Percentiles rank a stretch among this genome's conserved stretches.
Conservation (phyloP, 2,329 filamentous ascomycete genomes). For the Endoconidiophora laricicola region DNA sequence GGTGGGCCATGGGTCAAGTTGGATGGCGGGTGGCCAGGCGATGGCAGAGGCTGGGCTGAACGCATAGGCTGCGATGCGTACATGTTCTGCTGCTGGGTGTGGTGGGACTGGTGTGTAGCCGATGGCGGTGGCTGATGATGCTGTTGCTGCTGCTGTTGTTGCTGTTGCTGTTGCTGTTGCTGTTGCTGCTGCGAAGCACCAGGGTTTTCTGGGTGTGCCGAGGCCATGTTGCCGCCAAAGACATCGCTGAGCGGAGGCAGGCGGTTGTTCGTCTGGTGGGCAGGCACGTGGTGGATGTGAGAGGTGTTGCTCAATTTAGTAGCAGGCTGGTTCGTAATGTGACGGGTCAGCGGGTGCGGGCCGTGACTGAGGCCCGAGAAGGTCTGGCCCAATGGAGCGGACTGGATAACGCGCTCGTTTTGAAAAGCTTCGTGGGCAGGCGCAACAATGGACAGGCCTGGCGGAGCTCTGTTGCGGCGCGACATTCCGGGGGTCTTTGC, state of each 20-base stretch:
- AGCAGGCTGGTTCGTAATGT: conserved; percentile 57
- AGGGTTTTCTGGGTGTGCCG: conserved; percentile 40
- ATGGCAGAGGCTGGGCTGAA: conserved; percentile 51
- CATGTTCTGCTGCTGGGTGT: conserved; percentile 18
- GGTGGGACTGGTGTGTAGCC: conserved; percentile 17
- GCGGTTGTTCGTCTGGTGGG: conserved; percentile 77
- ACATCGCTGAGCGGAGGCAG: conserved; percentile 90
- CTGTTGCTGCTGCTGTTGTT: conserved; percentile 2
- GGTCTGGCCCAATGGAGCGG: conserved; percentile 81
- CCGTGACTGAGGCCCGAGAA: conserved; percentile 75
- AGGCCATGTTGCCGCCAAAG: conserved; percentile 59
- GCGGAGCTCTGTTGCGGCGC: conserved; percentile 63
- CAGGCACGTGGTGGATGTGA: conserved; percentile 80
- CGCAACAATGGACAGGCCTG: conserved; percentile 85
- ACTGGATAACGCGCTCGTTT: conserved; percentile 89
- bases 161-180: neutral
- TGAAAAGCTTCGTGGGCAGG: conserved; percentile 85
- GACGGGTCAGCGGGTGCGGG: conserved; percentile 57
- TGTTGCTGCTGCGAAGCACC: neutral
- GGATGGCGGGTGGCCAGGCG: conserved; percentile 51
- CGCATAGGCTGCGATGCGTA: conserved; percentile 35
- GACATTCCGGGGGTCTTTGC: conserved; percentile 60
- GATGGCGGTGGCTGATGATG: conserved; percentile 16
- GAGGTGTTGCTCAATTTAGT: conserved; percentile 70
- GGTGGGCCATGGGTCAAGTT: conserved; percentile 32